phyloP scores from a whole-genome alignment of 2,329 filamentous ascomycete species.

The Epichloe scottii region DNA sequence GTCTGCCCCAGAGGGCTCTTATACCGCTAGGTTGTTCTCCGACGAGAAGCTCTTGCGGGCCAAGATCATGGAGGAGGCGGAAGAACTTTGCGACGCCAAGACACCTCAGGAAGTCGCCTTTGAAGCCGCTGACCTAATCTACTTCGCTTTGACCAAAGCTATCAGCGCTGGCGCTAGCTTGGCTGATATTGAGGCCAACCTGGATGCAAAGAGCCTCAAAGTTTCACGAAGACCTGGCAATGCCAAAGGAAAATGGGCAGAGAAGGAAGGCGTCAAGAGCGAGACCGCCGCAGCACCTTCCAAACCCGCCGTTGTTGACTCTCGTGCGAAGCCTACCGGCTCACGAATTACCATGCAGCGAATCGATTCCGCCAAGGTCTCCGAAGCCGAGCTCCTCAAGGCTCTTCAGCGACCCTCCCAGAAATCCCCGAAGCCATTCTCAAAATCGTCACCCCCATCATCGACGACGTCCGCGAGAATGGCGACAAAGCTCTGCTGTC shows the following conservation, averaged over 20 bases:
- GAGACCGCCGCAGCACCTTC: conserved; percentile 21
- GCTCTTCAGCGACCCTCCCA: conserved; percentile 83
- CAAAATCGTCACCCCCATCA: conserved; percentile 81
- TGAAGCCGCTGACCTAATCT: conserved; percentile 88
- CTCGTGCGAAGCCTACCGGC: conserved; percentile 24
- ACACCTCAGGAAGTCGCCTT: conserved; percentile 77
- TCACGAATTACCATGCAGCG: conserved; percentile 71
- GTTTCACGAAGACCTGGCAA: conserved; percentile 88
- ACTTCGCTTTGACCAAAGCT: conserved; percentile 89
- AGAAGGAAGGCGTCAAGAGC: conserved; percentile 59
- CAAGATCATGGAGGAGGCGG: conserved; percentile 97
- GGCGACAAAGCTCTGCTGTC: conserved; percentile 82
- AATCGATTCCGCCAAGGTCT: conserved; percentile 54
- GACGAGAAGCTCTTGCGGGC: conserved; percentile 81
- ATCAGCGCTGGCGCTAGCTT: conserved; percentile 72
- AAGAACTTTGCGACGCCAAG: conserved; percentile 81
- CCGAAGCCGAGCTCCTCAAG: conserved; percentile 53
- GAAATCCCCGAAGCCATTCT: conserved; percentile 91
- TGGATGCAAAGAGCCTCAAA: conserved; percentile 91
- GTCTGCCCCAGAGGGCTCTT: conserved; percentile 78
- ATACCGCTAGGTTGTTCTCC: conserved; percentile 85
- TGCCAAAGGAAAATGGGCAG: conserved; percentile 85
- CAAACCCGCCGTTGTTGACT: conserved; percentile 20
- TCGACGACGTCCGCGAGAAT: conserved; percentile 69
- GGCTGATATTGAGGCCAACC: conserved; percentile 79